Evolutionary conservation across 176 grass and related monocot species (phyloP).

Genomic region (Elymus sibiricus): DNA sequence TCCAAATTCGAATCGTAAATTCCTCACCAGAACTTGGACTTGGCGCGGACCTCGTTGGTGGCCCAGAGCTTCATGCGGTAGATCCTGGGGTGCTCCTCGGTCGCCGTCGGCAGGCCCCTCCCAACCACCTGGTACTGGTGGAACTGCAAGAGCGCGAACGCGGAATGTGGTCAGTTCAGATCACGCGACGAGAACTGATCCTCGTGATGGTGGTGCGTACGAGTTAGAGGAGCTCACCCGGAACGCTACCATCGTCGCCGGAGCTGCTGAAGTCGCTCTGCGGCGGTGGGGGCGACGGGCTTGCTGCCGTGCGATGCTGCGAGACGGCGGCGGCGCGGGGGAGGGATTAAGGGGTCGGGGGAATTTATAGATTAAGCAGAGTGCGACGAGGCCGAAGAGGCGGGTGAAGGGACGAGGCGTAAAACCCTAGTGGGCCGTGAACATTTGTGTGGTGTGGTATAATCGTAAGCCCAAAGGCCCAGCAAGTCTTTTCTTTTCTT

Average conservation of each 20-base stretch:
- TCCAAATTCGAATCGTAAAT: background rate
- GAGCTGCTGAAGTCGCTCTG: background rate
- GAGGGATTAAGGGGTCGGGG: background rate
- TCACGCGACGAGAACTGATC: background rate
- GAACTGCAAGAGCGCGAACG: slow-evolving; percentile 42
- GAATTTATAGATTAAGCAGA: slow-evolving; percentile 12
- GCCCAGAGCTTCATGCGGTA: slow-evolving; percentile 88
- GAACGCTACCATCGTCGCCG: slow-evolving; percentile 51
- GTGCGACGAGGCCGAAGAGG: background rate
- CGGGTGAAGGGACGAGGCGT: background rate
- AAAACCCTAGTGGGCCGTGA: slow-evolving; percentile 20
- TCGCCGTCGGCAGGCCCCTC: slow-evolving; percentile 52
- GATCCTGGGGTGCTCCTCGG: slow-evolving; percentile 72
- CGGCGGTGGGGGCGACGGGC: background rate
- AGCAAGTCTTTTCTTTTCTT: background rate
- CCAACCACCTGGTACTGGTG: slow-evolving; percentile 81
- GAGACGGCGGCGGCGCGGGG: background rate
- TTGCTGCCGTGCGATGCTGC: background rate
- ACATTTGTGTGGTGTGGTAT: background rate
- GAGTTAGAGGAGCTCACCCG: slow-evolving; percentile 30
- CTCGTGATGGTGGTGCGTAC: no score
- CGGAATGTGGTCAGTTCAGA: background rate
- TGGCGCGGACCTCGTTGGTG: slow-evolving; percentile 77
- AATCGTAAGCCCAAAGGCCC: background rate
- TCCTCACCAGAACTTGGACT: slow-evolving; percentile 72